Percentiles rank a stretch among this genome's conserved stretches.
Evolutionary conservation across 306 rosid genomes (phyloP).

Genomic region (Ormosia emarginata): DNA sequence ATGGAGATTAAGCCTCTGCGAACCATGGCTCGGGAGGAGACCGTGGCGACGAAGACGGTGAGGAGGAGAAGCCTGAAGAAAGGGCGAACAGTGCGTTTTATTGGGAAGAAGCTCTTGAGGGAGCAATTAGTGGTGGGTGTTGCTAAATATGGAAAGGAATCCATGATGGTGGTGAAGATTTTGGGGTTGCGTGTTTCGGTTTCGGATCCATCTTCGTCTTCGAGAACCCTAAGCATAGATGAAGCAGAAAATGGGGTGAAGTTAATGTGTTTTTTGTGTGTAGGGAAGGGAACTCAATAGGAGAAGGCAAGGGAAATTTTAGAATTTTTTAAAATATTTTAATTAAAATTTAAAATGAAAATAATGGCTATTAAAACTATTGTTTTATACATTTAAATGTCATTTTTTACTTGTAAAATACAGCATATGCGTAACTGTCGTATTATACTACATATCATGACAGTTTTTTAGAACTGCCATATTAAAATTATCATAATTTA

Average conservation of each 20-base stretch:
- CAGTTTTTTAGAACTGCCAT: too few species aligned
- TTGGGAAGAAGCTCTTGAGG: slow-evolving; percentile 30
- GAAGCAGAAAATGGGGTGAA: not conserved
- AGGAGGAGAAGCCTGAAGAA: slow-evolving; percentile 58
- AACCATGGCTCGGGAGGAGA: slow-evolving; percentile 52
- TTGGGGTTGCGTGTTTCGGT: slow-evolving; percentile 33
- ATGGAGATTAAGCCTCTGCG: slow-evolving; percentile 43
- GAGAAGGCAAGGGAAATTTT: not conserved
- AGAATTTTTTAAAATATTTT: too few species aligned
- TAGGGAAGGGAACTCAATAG: not conserved
- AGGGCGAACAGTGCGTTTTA: slow-evolving; percentile 80
- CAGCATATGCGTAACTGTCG: too few species aligned
- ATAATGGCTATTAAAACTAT: too few species aligned
- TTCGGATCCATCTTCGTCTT: slow-evolving; percentile 52
- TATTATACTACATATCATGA: too few species aligned
- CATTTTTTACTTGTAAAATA: too few species aligned
- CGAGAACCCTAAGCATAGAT: slow-evolving; percentile 46
- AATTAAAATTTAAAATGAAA: too few species aligned
- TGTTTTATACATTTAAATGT: too few species aligned
- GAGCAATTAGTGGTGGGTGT: slow-evolving; percentile 21
- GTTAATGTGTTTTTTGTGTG: not conserved
- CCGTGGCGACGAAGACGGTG: slow-evolving; percentile 51
- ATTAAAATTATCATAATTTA: too few species aligned
- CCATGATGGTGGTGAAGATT: slow-evolving; percentile 27
- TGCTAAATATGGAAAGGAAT: slow-evolving; percentile 46